A percentile compares a stretch with the other conserved stretches of the same genome.
phyloP scores from a whole-genome alignment of 768 basidiomycete species.

The Rubroboletus satanas region DNA sequence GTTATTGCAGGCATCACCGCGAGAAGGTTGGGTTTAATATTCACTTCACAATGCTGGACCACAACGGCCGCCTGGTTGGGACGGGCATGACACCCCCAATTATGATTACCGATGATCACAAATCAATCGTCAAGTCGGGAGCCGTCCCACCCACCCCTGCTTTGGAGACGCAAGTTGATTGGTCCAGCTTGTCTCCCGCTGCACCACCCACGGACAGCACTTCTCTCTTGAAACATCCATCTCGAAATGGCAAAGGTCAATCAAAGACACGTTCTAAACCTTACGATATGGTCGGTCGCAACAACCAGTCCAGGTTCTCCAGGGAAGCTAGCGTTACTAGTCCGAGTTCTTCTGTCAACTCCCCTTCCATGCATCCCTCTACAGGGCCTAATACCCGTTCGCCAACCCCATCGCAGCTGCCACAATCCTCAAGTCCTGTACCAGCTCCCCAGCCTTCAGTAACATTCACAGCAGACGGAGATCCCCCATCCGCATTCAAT shows the following conservation, averaged over 20 bases:
- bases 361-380: slow-evolving; percentile 37
- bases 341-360: slow-evolving; percentile 44
- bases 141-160: slow-evolving; percentile 32
- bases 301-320: slow-evolving; percentile 41
- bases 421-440: slow-evolving; percentile 17
- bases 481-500: slow-evolving; percentile 3
- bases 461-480: slow-evolving; percentile 2
- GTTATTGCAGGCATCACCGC: slow-evolving; percentile 97
- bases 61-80: slow-evolving; percentile 75
- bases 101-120: slow-evolving; percentile 99
- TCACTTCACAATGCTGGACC: slow-evolving; percentile 80
- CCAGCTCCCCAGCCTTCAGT: slow-evolving; percentile 5
- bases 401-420: slow-evolving; percentile 27
- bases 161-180: slow-evolving; percentile 43
- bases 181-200: slow-evolving; percentile 38
- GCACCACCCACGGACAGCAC: slow-evolving; percentile 30
- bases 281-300: slow-evolving; percentile 45
- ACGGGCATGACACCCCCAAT: slow-evolving; percentile 82
- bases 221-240: slow-evolving; percentile 45
- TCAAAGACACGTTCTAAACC: slow-evolving; percentile 66
- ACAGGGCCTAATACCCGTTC: slow-evolving; percentile 32
- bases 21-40: slow-evolving; percentile 95
- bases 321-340: slow-evolving; percentile 56
- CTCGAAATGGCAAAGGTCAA: slow-evolving; percentile 42
- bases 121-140: slow-evolving; percentile 52